A percentile compares a stretch with the other conserved stretches of the same genome.
Conservation (phyloP, 257 asterid species). For the Ligustrum vulgare region DNA sequence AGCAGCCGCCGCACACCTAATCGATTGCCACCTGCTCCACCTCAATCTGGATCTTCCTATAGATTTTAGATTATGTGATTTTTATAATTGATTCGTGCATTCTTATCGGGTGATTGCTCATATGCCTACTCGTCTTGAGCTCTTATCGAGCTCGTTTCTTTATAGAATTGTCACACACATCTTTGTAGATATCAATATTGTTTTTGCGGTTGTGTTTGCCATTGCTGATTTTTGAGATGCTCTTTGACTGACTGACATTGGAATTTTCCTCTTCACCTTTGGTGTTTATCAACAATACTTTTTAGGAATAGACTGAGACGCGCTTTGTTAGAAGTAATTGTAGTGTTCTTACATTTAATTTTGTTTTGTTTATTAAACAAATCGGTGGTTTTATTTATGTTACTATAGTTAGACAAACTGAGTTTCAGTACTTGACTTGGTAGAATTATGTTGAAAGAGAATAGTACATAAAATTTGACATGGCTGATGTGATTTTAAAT, state of each 20-base stretch:
- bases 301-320: not conserved
- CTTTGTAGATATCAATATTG: slow-evolving; percentile 61
- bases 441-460: too few species aligned
- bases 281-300: not conserved
- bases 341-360: not conserved
- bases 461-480: too few species aligned
- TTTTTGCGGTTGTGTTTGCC: slow-evolving; percentile 35
- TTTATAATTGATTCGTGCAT: slow-evolving; percentile 50
- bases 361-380: not conserved
- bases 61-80: slow-evolving; percentile 56
- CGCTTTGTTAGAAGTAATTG: not conserved
- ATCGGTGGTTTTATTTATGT: not conserved
- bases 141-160: slow-evolving; percentile 41
- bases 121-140: slow-evolving; percentile 42
- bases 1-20: slow-evolving; percentile 87
- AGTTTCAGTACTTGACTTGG: too few species aligned
- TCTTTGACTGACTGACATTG: slow-evolving; percentile 23
- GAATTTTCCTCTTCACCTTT: slow-evolving; percentile 26
- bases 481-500: too few species aligned
- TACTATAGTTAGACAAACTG: too few species aligned
- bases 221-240: slow-evolving; percentile 45
- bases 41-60: slow-evolving; percentile 69
- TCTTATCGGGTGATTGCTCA: slow-evolving; percentile 50
- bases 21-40: slow-evolving; percentile 93
- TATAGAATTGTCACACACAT: slow-evolving; percentile 41